Percentiles rank a stretch among this genome's conserved stretches.
phyloP scores from a whole-genome alignment of 1,284 basidiomycete genomes.

The Ceratobasidium sp. region DNA sequence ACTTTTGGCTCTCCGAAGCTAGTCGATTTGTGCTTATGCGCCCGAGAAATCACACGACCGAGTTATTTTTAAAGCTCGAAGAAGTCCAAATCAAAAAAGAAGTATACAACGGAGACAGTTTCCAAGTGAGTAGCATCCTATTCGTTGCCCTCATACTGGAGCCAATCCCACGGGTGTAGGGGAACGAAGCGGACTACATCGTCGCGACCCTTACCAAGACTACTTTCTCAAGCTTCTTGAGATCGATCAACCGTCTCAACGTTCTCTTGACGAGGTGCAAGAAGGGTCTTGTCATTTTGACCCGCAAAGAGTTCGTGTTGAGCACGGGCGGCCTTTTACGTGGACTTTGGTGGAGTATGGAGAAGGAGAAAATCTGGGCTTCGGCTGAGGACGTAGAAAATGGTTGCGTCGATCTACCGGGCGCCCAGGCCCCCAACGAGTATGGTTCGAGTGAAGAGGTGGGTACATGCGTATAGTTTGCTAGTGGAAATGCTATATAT shows the following conservation, averaged over 20 bases:
- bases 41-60: too few species aligned
- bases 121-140: neutral
- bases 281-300: constrained; percentile 68
- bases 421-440: constrained; percentile 1
- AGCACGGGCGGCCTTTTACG: constrained; percentile 13
- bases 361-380: constrained; percentile 8
- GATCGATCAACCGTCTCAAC: constrained; percentile 63
- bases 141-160: neutral
- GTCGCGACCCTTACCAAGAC: constrained; percentile 70
- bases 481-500: too few species aligned
- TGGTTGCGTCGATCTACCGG: constrained; percentile 21
- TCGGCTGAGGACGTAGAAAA: constrained; percentile 1
- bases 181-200: constrained; percentile 41
- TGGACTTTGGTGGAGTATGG: constrained; percentile 8
- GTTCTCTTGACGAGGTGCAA: constrained; percentile 71
- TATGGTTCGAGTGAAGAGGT: neutral
- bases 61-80: too few species aligned
- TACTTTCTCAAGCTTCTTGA: constrained; percentile 62
- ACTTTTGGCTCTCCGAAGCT: neutral
- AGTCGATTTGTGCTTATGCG: too few species aligned
- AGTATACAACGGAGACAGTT: constrained; percentile 42
- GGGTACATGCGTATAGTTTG: neutral
- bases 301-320: constrained; percentile 62
- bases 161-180: constrained; percentile 19
- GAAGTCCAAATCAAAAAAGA: constrained; percentile 14